phyloP scores from a whole-genome alignment of 192 early-diverging fungal genomes.

The Linnemannia hyalina region DNA sequence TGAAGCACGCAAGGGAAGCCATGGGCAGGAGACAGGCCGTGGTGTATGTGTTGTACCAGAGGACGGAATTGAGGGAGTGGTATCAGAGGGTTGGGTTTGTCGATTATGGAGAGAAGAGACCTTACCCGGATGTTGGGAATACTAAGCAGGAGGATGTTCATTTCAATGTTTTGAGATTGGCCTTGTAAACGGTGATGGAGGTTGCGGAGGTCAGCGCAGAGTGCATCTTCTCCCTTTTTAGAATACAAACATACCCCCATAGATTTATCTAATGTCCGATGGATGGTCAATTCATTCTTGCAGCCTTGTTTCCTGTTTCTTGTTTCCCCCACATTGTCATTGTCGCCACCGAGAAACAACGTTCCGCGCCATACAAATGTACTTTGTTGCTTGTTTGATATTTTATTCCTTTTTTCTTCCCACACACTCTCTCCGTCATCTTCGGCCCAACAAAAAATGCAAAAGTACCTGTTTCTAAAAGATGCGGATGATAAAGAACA shows the following conservation, averaged over 20 bases:
- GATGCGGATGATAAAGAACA: constrained; percentile 54
- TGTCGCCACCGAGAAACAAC: background rate
- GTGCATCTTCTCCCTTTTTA: background rate
- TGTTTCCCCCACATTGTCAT: background rate
- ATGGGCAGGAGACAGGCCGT: constrained; percentile 49
- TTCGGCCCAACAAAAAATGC: background rate
- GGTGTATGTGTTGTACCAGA: constrained; percentile 48
- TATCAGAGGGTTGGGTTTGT: constrained; percentile 59
- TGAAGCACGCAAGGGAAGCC: constrained; percentile 42
- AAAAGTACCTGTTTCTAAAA: constrained; percentile 2
- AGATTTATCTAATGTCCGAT: background rate
- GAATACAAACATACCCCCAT: background rate
- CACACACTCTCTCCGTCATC: too few species aligned
- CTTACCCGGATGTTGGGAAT: constrained; percentile 36
- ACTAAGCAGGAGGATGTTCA: constrained; percentile 39
- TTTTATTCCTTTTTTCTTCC: background rate
- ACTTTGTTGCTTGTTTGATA: background rate
- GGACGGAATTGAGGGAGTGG: constrained; percentile 56
- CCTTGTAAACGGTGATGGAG: background rate
- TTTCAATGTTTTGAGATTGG: constrained; percentile 36
- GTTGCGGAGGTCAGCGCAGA: too few species aligned
- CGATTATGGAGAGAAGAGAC: constrained; percentile 52
- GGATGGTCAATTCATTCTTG: background rate
- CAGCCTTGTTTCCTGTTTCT: too few species aligned
- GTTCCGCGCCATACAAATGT: background rate